Evolutionary conservation across 495 filamentous ascomycete species (phyloP).

Genomic region (Aspergillus coremiiformis): DNA sequence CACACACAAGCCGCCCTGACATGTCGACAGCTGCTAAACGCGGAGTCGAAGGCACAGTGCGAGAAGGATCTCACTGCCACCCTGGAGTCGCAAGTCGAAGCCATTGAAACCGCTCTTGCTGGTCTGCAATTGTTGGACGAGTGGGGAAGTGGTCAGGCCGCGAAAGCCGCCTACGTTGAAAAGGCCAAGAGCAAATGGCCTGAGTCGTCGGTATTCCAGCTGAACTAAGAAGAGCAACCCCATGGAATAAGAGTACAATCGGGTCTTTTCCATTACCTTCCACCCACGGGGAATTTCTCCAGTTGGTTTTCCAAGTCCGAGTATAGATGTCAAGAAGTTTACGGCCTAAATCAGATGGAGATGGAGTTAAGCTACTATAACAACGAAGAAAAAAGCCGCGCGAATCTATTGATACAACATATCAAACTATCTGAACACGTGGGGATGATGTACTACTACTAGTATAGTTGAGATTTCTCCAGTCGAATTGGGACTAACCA

Average conservation of each 20-base stretch:
- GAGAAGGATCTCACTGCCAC: conserved; percentile 55
- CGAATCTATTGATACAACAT: neutral
- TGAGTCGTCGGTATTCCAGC: conserved; percentile 54
- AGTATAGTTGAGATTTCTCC: neutral
- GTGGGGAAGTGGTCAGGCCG: conserved; percentile 50
- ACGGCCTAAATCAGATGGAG: neutral
- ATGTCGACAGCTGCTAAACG: conserved; percentile 52
- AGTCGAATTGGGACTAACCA: neutral
- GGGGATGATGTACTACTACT: neutral
- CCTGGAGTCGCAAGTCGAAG: conserved; percentile 46
- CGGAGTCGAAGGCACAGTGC: conserved; percentile 45
- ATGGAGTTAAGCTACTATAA: neutral
- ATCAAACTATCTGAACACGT: neutral
- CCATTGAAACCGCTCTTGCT: conserved; percentile 52
- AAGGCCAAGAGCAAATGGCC: conserved; percentile 67
- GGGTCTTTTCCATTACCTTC: neutral
- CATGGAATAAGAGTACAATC: conserved; percentile 2
- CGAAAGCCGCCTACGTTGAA: conserved; percentile 49
- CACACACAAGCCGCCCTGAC: conserved; percentile 59
- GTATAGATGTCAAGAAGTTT: neutral
- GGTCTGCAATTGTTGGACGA: conserved; percentile 53
- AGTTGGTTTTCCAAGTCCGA: neutral
- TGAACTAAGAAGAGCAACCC: conserved; percentile 19
- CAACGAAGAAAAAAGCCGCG: neutral
- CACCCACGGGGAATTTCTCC: neutral